These are phyloP conservation scores for Schwanniomyces yamadae DNA, from an alignment of 805 yeast species.

Conservation along the genomic window DNA sequence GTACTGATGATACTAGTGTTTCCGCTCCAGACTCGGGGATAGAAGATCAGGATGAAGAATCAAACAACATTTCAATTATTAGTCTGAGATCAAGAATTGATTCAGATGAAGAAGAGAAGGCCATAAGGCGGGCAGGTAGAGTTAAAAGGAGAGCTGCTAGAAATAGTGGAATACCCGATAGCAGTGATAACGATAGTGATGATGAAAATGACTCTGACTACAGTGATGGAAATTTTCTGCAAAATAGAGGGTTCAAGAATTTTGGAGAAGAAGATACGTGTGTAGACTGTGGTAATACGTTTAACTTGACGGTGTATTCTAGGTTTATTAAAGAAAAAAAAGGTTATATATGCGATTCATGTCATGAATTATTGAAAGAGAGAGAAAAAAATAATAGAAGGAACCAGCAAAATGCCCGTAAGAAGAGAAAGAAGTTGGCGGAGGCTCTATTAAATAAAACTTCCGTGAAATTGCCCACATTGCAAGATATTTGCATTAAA, in stretches of 20 bases:
- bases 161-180: slow-evolving; percentile 11
- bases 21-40: slow-evolving; percentile 8
- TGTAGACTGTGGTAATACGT: slow-evolving; percentile 58
- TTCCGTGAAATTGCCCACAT: slow-evolving; percentile 59
- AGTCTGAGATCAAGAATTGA: background rate
- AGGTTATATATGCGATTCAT: slow-evolving; percentile 68
- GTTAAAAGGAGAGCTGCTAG: slow-evolving; percentile 40
- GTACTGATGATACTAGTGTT: slow-evolving; percentile 4
- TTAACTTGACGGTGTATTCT: slow-evolving; percentile 67
- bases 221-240: slow-evolving; percentile 21
- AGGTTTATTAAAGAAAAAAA: slow-evolving; percentile 47
- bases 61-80: background rate
- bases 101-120: slow-evolving; percentile 25
- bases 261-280: slow-evolving; percentile 60
- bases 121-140: slow-evolving; percentile 39
- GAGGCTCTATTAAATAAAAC: slow-evolving; percentile 77
- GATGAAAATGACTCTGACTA: slow-evolving; percentile 33
- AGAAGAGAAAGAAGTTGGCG: slow-evolving; percentile 75
- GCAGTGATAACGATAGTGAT: slow-evolving; percentile 34
- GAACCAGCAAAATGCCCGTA: slow-evolving; percentile 63
- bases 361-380: slow-evolving; percentile 45
- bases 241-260: slow-evolving; percentile 21
- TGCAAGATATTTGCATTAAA: slow-evolving; percentile 80
- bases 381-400: slow-evolving; percentile 46
- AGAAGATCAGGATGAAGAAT: slow-evolving; percentile 14